phyloP scores from a whole-genome alignment of 768 basidiomycete genomes.

The Hortiboletus campestris region DNA sequence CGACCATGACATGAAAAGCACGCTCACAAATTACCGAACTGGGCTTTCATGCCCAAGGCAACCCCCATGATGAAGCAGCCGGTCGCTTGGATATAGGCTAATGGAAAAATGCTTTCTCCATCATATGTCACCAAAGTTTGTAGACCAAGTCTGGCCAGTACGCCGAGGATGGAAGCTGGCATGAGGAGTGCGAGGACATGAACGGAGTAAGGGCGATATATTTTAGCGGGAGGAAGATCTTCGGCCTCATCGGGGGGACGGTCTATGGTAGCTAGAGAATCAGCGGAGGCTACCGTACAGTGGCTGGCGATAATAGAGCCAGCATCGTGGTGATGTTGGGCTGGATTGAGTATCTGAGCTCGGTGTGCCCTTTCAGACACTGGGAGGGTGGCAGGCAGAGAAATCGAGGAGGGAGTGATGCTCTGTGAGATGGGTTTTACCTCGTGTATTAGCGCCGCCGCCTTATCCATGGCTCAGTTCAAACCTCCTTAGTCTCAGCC shows the following conservation, averaged over 20 bases:
- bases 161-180: slow-evolving; percentile 83
- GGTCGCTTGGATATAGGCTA: slow-evolving; percentile 81
- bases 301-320: slow-evolving; percentile 37
- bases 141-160: slow-evolving; percentile 78
- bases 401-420: neutral
- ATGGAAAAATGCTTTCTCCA: slow-evolving; percentile 72
- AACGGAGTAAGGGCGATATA: slow-evolving; percentile 54
- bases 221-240: slow-evolving; percentile 33
- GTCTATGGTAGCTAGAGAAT: slow-evolving; percentile 43
- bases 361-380: neutral
- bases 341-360: neutral
- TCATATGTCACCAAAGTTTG: slow-evolving; percentile 71
- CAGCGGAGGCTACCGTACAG: slow-evolving; percentile 31
- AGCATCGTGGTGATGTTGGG: slow-evolving; percentile 25
- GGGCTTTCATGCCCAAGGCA: slow-evolving; percentile 63
- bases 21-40: slow-evolving; percentile 73
- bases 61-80: slow-evolving; percentile 95
- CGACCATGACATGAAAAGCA: slow-evolving; percentile 4
- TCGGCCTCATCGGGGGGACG: slow-evolving; percentile 37
- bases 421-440: neutral
- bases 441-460: neutral
- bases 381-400: neutral
- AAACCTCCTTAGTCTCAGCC: too few relatives aligned
- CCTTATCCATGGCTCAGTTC: neutral
- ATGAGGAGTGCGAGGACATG: slow-evolving; percentile 70